Conservation (phyloP, 2,329 filamentous ascomycete species). For the Penicillium frequentans region DNA sequence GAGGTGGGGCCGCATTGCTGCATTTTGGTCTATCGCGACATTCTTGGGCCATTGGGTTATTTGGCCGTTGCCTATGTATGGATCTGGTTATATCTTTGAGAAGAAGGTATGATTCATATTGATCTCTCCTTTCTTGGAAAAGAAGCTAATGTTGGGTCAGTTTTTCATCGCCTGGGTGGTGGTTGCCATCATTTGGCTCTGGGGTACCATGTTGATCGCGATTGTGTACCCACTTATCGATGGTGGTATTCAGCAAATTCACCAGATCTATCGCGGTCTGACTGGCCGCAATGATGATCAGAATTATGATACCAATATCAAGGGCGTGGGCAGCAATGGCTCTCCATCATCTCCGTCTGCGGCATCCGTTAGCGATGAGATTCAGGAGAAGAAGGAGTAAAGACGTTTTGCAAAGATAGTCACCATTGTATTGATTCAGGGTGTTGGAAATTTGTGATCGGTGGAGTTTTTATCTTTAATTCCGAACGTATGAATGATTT, state of each 20-base stretch:
- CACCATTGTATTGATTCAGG: background rate
- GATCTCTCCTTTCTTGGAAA: background rate
- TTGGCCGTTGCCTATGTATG: constrained; percentile 59
- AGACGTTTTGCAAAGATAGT: background rate
- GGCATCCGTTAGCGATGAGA: background rate
- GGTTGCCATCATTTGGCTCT: constrained; percentile 55
- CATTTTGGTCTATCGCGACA: constrained; percentile 50
- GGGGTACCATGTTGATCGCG: constrained; percentile 51
- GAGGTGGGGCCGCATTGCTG: constrained; percentile 49
- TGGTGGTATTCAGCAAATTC: constrained; percentile 38
- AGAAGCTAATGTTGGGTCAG: constrained; percentile 12
- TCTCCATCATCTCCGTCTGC: constrained; percentile 5
- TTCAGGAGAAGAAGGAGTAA: background rate
- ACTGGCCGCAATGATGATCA: background rate
- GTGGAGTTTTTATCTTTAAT: background rate
- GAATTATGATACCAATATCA: background rate
- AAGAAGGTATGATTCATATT: constrained; percentile 30
- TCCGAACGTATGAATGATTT: too few relatives aligned
- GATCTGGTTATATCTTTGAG: constrained; percentile 50
- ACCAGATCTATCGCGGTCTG: constrained; percentile 17
- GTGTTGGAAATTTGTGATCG: background rate
- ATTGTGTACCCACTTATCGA: constrained; percentile 54
- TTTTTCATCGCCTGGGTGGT: constrained; percentile 56
- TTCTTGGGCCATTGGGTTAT: constrained; percentile 56
- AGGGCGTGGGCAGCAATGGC: background rate